A percentile compares a stretch with the other conserved stretches of the same genome.
These are phyloP conservation scores for Platanus orientalis DNA, from an alignment of 164 flowering plant genomes.

Conservation along the genomic window DNA sequence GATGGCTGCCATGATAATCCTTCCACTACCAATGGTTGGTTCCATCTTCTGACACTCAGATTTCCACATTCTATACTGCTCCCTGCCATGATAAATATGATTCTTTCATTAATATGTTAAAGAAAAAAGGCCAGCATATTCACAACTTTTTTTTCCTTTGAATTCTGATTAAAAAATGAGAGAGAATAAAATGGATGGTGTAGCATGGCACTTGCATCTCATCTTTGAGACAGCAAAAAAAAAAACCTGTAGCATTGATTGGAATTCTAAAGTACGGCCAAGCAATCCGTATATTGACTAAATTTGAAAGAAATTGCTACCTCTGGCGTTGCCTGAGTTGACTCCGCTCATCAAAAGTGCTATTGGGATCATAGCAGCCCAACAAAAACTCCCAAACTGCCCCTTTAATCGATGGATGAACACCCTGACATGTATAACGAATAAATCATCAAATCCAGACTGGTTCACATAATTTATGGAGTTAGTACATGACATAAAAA, in stretches of 20 bases:
- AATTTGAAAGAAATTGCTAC: conserved; percentile 29
- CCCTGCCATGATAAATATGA: conserved; percentile 34
- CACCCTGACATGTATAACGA: conserved; percentile 47
- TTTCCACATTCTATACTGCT: conserved; percentile 64
- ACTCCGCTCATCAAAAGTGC: conserved; percentile 67
- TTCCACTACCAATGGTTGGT: conserved; percentile 73
- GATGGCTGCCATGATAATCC: conserved; percentile 51
- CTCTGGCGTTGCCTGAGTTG: conserved; percentile 59
- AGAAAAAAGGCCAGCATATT: no score
- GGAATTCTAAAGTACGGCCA: no score
- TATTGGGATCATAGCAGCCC: conserved; percentile 88
- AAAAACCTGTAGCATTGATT: no score
- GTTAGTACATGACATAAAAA: background rate
- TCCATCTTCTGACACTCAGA: conserved; percentile 69
- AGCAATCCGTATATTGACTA: background rate
- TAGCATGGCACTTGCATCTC: no score
- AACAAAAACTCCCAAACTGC: conserved; percentile 88
- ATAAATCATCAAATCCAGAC: conserved; percentile 3
- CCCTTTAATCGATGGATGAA: conserved; percentile 85
- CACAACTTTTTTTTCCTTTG: no score
- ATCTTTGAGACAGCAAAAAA: no score
- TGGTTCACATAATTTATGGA: background rate
- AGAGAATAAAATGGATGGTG: no score
- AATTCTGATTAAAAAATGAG: no score
- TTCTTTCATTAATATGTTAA: background rate